phyloP scores from a whole-genome alignment of 208 protist genomes.

The Wallacemonas collosoma region DNA sequence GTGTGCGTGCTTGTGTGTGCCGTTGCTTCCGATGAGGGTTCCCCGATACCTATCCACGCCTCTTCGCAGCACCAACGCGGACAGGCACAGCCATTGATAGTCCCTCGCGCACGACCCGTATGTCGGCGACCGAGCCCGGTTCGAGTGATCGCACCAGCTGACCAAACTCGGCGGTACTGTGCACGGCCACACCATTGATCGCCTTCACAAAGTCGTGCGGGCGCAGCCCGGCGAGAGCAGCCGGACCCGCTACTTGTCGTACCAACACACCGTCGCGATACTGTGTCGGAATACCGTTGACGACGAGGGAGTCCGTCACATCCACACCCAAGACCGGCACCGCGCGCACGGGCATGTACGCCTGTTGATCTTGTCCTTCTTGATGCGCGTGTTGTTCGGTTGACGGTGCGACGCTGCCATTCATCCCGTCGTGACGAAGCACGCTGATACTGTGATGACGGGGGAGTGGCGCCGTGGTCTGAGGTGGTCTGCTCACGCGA shows the following conservation, averaged over 20 bases:
- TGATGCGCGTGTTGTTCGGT: not conserved
- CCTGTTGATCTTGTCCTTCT: not conserved
- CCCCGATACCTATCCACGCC: not conserved
- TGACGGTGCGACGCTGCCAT: not conserved
- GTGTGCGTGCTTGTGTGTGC: too few relatives aligned
- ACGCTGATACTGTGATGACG: conserved; percentile 9
- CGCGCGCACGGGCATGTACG: conserved; percentile 12
- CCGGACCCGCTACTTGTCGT: conserved; percentile 55
- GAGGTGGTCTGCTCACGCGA: too few relatives aligned
- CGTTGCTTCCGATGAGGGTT: too few relatives aligned
- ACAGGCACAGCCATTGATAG: conserved; percentile 37
- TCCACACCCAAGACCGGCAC: conserved; percentile 58
- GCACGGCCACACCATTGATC: conserved; percentile 44
- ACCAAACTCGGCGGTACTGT: conserved; percentile 44
- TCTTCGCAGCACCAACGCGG: conserved; percentile 22
- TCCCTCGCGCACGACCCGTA: conserved; percentile 52
- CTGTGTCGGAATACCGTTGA: conserved; percentile 55
- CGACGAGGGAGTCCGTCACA: conserved; percentile 51
- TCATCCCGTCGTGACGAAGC: not conserved
- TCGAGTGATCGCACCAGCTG: conserved; percentile 38
- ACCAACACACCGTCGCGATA: conserved; percentile 70
- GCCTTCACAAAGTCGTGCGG: conserved; percentile 58
- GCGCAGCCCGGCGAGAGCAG: conserved; percentile 54
- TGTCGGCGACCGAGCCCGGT: conserved; percentile 30
- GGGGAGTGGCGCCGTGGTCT: not conserved